Base-by-base conservation (phyloP, 306 rosid species). In the Vigna reflexopilosa region DNA sequence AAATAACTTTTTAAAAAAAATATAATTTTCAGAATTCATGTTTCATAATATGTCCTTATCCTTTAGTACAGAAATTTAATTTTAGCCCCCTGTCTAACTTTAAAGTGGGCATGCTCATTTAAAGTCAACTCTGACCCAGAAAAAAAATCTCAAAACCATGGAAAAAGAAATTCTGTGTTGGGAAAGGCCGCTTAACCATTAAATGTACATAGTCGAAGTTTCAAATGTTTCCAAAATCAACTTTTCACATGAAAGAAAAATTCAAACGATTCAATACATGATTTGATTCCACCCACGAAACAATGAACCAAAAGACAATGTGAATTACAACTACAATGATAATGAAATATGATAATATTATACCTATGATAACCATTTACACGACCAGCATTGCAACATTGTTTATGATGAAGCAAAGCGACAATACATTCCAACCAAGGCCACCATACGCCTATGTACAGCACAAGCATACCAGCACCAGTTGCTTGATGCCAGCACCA, bases 341-440 rank as follows among this genome's bases (percentile, higher is more conserved):
- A 5, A 52, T 52, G 11, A 20, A 19, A 19, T 55, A 55, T 16
- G 62, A 14, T 28, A 2, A 9, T 55, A 40, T 59, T 26, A 13
- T 62, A 62, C 67, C 67, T 11, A 62, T 62, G 9, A 62, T 62
- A 22, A 62, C 45, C 67, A 62, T 62, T 92, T 93, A 90, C 7
- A 89, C 96, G 40, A 93, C 82, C 77, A 93, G 97, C 86, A 93
- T 88, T 26, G 94, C 98, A 51, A 81, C 67, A 52, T 89, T 93
- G 61, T 91, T 32, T 30, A 32, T 42, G 22, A 62, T 32, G 67
- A 62, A 86, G 86, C 91, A 88, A 15, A 85, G 55, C 78, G 85
- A 88, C 79, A 90, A 75, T 8, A 93, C 48, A 28, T 79, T 68
- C 13, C 90, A 86, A 0, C 92, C 92, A 69, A 82, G 36, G 26